phyloP scores from a whole-genome alignment of 2,329 filamentous ascomycete species.

The Aspergillus fumigatiaffinis region DNA sequence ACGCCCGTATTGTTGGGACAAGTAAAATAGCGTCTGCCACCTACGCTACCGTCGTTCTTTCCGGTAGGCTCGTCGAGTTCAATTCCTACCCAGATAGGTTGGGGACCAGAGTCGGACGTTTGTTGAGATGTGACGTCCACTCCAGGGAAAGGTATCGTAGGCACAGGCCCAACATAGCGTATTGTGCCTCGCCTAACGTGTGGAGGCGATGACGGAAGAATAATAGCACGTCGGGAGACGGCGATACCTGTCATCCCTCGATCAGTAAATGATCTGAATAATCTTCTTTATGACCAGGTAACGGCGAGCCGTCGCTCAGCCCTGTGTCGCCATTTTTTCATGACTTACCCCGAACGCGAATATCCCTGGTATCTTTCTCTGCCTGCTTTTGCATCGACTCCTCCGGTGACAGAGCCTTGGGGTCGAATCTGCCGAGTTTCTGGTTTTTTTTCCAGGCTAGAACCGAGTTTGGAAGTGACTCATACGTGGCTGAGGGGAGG shows the following conservation, averaged over 20 bases:
- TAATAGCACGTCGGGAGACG: slow-evolving; percentile 40
- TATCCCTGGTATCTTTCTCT: slow-evolving; percentile 55
- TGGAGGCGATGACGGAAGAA: slow-evolving; percentile 40
- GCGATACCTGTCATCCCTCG: slow-evolving; percentile 36
- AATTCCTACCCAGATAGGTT: slow-evolving; percentile 55
- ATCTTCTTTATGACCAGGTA: not conserved
- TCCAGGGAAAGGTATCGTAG: slow-evolving; percentile 36
- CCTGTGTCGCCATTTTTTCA: slow-evolving; percentile 27
- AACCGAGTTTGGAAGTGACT: slow-evolving; percentile 79
- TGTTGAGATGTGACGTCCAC: slow-evolving; percentile 18
- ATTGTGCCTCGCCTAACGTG: slow-evolving; percentile 43
- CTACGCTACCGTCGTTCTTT: slow-evolving; percentile 58
- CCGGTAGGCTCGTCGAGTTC: slow-evolving; percentile 61
- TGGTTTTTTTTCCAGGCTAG: slow-evolving; percentile 94
- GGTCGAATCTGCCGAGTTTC: slow-evolving; percentile 94
- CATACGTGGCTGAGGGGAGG: slow-evolving; percentile 82
- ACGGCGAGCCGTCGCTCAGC: too few species aligned
- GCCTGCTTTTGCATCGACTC: slow-evolving; percentile 67
- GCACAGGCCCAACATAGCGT: slow-evolving; percentile 40
- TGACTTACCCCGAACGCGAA: slow-evolving; percentile 58
- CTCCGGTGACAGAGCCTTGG: slow-evolving; percentile 69
- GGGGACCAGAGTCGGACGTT: slow-evolving; percentile 16
- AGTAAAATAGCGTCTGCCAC: slow-evolving; percentile 52
- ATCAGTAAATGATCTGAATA: not conserved
- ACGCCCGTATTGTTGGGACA: slow-evolving; percentile 54